Conservation (phyloP, 331 rosid species). For the Pyrus hybrid region DNA sequence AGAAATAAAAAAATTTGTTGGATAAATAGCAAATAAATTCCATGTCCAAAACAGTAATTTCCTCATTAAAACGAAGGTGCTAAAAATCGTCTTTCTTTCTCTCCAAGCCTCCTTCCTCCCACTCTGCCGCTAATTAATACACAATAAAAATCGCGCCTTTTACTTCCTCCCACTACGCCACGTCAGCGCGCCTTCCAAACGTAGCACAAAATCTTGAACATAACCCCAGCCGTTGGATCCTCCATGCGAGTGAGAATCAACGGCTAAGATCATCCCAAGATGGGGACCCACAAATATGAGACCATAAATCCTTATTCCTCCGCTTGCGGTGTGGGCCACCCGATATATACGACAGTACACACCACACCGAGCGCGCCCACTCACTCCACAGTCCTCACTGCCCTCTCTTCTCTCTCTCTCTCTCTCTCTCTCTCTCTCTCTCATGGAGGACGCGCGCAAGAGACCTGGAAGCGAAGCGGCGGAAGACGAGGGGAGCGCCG, state of each 20-base stretch:
- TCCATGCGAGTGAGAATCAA: neutral
- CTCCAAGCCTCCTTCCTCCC: neutral
- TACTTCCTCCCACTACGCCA: neutral
- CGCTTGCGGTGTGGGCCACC: neutral
- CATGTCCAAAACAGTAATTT: neutral
- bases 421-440: neutral
- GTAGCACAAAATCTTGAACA: neutral
- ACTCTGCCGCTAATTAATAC: neutral
- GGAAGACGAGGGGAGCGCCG: neutral
- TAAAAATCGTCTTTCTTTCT: neutral
- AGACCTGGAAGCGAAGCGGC: neutral
- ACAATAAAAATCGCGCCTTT: neutral
- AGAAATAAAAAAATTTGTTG: neutral
- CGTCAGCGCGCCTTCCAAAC: neutral
- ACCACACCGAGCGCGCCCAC: neutral
- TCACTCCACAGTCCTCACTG: neutral
- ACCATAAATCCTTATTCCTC: neutral
- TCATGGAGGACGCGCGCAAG: slow-evolving; percentile 23
- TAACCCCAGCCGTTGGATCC: neutral
- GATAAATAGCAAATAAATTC: neutral
- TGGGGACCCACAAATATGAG: neutral
- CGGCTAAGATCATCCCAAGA: neutral
- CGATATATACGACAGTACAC: neutral
- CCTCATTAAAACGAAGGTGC: neutral
- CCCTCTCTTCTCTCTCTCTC: neutral